Base-by-base conservation (phyloP, 225 moss, liverwort and hornwort genomes). In the Ulota crispa region DNA sequence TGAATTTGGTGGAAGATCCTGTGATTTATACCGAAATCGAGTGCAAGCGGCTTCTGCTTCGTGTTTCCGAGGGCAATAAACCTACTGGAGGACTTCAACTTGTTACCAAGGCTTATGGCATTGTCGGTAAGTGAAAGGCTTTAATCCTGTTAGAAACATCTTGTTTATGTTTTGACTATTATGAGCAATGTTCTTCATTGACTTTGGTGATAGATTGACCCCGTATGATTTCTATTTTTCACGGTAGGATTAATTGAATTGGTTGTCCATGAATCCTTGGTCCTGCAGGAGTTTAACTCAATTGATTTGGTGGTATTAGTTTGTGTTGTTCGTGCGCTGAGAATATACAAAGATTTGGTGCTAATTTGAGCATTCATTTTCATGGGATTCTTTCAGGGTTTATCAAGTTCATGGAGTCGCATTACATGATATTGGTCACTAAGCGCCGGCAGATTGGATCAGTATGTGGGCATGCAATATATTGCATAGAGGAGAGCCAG, bases 391-490 rank as follows among this genome's bases (percentile, higher is more conserved):
- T 54, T 19, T 42, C 90, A 96, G 96, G 97, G 7, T 95, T 98
- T 83, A 94, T 91, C 75, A 92, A 85, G 83, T 95, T 95, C 53
- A 80, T 89, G 91, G 94, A 98, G 70, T 93, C 94, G 27, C 88
- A 94, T 80, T 98, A 95, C 84, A 93, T 98, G 94, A 90, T 94
- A 69, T 74, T 98, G 78, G 84, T 98, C 41, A 98, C 95, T 64
- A 94, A 93, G 73, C 93, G 87, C 57, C 95, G 93, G 47, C 97
- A 93, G 82, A 89, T 98, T 88, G 97, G 97, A 52, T 93, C 88
- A 76, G 79, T 95, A 27, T 98, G 97, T 81, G 97, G 97, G 50
- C 97, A 98, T 90, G 92, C 93, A 65, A 95, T 95, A 63, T 98
- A 92, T 64, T 89, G 90, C 64, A 91, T 98, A 56, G 97, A 98